Evolutionary conservation across 441 rosid genomes (phyloP).

Genomic region (Aleurites moluccanus): DNA sequence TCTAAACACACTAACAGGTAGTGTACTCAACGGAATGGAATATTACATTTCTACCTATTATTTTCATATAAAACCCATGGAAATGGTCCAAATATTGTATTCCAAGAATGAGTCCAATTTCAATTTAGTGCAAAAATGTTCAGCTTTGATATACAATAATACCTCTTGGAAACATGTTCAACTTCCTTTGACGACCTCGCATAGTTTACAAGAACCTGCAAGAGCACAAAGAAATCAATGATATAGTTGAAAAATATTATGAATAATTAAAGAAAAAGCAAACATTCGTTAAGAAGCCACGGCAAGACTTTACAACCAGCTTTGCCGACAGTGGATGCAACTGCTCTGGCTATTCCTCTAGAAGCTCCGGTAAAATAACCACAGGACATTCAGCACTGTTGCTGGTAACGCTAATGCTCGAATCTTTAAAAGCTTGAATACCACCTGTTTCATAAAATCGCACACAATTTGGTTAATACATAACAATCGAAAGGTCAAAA

Average conservation of each 20-base stretch:
- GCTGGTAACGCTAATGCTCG: not conserved
- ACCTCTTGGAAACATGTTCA: conserved; percentile 81
- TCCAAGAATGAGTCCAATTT: not conserved
- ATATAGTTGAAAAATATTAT: not conserved
- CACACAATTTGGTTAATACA: too few species aligned
- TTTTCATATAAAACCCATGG: too few species aligned
- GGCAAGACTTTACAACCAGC: conserved; percentile 78
- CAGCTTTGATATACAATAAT: not conserved
- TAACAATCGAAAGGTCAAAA: too few species aligned
- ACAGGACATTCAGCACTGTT: conserved; percentile 43
- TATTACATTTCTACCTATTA: too few species aligned
- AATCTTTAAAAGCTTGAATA: not conserved
- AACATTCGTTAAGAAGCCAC: not conserved
- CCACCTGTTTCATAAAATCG: not conserved
- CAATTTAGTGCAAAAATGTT: not conserved
- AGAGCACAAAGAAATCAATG: conserved; percentile 10
- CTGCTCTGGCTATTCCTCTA: conserved; percentile 86
- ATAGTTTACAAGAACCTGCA: conserved; percentile 90
- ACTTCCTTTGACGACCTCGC: conserved; percentile 94
- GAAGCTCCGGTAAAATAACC: conserved; percentile 89
- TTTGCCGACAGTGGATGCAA: conserved; percentile 86
- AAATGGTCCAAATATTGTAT: too few species aligned
- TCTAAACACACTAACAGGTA: too few species aligned
- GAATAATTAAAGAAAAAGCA: not conserved
- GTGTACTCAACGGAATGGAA: too few species aligned